Conservation (phyloP, 2,329 filamentous ascomycete genomes). For the Periconia macrospinosa region DNA sequence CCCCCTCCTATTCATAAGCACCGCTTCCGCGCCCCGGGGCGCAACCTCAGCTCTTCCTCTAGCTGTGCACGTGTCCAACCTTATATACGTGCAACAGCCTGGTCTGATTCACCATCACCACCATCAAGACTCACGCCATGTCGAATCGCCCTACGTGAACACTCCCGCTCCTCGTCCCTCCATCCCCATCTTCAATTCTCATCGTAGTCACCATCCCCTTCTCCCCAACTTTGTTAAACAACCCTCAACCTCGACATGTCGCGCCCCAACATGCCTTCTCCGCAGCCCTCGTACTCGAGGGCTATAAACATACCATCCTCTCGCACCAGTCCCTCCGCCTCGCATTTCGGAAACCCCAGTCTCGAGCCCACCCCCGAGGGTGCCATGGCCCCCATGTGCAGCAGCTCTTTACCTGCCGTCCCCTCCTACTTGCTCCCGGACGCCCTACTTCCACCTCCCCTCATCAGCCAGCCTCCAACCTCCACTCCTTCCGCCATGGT, state of each 20-base stretch:
- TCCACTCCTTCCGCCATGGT: slow-evolving; percentile 61
- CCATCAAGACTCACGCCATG: slow-evolving; percentile 17
- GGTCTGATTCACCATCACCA: slow-evolving; percentile 5
- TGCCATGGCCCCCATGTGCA: slow-evolving; percentile 54
- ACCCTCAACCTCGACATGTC: slow-evolving; percentile 20
- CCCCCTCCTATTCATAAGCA: not conserved
- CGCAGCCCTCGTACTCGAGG: slow-evolving; percentile 30
- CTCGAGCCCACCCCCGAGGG: slow-evolving; percentile 69
- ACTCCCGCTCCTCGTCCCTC: not conserved
- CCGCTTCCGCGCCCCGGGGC: not conserved
- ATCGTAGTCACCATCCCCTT: not conserved
- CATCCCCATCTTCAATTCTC: not conserved
- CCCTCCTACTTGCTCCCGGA: slow-evolving; percentile 72
- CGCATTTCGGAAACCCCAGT: slow-evolving; percentile 60
- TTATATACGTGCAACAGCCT: not conserved
- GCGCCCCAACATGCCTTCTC: slow-evolving; percentile 37
- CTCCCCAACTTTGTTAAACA: not conserved
- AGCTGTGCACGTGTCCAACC: not conserved
- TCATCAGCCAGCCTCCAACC: slow-evolving; percentile 44
- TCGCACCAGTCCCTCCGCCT: slow-evolving; percentile 44
- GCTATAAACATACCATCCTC: slow-evolving; percentile 42
- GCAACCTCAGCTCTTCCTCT: not conserved
- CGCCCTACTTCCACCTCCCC: slow-evolving; percentile 65
- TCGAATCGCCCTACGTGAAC: not conserved
- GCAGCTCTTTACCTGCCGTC: slow-evolving; percentile 49